These are phyloP conservation scores for Crithidia brevicula DNA, from an alignment of 208 protist species.

Conservation along the genomic window DNA sequence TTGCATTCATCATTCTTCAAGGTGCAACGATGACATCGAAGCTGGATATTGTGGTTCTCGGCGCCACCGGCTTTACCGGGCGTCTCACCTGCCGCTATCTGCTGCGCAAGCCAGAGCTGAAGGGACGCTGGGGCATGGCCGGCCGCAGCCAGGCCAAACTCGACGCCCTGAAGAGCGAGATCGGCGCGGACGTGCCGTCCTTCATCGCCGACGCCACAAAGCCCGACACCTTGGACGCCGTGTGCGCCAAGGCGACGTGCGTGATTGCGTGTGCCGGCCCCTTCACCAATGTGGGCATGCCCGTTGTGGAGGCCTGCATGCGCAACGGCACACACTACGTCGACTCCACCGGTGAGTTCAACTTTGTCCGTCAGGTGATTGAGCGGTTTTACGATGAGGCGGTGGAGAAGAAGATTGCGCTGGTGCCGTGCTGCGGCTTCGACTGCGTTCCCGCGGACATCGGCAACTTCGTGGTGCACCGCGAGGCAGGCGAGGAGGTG, in stretches of 20 bases:
- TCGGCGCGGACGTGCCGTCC: constrained; percentile 45
- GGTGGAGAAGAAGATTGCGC: constrained; percentile 46
- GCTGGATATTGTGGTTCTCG: constrained; percentile 79
- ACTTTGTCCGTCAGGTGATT: constrained; percentile 75
- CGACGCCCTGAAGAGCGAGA: constrained; percentile 48
- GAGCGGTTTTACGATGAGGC: constrained; percentile 77
- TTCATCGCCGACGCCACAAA: constrained; percentile 55
- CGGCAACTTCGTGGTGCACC: constrained; percentile 80
- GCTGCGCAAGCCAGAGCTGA: constrained; percentile 21
- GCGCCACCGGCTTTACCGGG: constrained; percentile 90
- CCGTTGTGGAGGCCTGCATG: constrained; percentile 89
- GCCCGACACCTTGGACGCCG: constrained; percentile 56
- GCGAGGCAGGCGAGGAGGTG: constrained; percentile 47
- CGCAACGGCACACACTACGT: constrained; percentile 84
- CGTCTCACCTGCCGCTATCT: constrained; percentile 76
- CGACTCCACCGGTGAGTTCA: constrained; percentile 92
- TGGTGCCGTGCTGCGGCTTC: constrained; percentile 90
- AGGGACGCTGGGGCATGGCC: constrained; percentile 73
- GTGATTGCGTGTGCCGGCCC: constrained; percentile 84
- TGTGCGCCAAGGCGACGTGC: constrained; percentile 50
- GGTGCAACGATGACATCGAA: constrained; percentile 26
- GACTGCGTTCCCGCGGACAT: constrained; percentile 89
- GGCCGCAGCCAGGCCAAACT: constrained; percentile 77
- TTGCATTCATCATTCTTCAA: too few species aligned
- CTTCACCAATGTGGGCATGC: constrained; percentile 81